Base-by-base conservation (phyloP, 2,329 filamentous ascomycete species). In the Phaeosphaeriaceae sp. region DNA sequence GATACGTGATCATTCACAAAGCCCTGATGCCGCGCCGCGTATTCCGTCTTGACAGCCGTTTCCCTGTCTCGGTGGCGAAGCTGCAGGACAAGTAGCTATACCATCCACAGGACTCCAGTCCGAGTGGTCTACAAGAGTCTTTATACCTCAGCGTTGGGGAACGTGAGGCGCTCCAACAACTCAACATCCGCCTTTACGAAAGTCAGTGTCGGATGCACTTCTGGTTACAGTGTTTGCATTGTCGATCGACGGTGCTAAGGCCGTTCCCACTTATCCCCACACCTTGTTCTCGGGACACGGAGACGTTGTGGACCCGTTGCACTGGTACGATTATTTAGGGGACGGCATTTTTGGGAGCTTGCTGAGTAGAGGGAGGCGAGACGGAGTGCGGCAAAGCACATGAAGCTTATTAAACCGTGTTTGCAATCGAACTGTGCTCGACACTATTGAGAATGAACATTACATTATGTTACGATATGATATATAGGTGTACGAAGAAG, bases 231-330 rank as follows among this genome's bases (percentile, higher is more conserved):
- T 15, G 24, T 19, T 7, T 48, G 20, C 25, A 3, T 1, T 52
- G 52, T 11, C 52, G 52, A 58, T 61, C 55, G 17, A 52, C 51
- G 13, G 53, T 41, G 41, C 45, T 55, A 40, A 40, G 52, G 31
- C 45, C 44, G 17, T 25, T 58, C 55, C 15, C 36, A n/a, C 3
- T 40, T 40, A 15, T 40, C 36, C 24, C 52, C 52, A 54, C 52
- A 21, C 46, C 45, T 15, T 41, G 45, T 48, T n/a, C 24, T 33
- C 42, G 51, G 51, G 15, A 41, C 13, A 19, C 42, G 51, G 44
- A 40, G 21, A 44, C 19, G 40, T 9, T 45, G 24, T 31, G 50
- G 50, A 31, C 20, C 50, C 50, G 50, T 24, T 27, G 50, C 13
- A 10, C 10, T 52, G 50, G 50, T 31, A n/a, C 36, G 2, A n/a